These are phyloP conservation scores for Coemansia furcata DNA, from an alignment of 192 early-diverging fungal species.

Conservation along the genomic window DNA sequence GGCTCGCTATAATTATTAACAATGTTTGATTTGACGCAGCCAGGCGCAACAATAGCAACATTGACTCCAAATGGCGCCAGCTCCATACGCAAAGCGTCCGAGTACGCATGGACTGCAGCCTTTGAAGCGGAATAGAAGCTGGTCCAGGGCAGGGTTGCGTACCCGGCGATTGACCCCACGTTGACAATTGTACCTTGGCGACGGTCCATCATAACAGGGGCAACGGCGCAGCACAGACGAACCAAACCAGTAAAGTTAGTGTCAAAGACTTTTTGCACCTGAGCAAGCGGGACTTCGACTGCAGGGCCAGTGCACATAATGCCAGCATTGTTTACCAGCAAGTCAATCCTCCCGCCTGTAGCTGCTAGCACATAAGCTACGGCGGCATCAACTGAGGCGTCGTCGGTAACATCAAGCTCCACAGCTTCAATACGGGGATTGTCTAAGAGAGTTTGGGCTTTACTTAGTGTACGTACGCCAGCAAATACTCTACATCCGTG, in stretches of 20 bases:
- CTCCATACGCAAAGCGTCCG: slow-evolving; percentile 64
- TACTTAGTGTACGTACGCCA: slow-evolving; percentile 10
- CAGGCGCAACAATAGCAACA: slow-evolving; percentile 61
- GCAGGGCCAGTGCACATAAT: slow-evolving; percentile 52
- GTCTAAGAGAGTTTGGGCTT: neutral
- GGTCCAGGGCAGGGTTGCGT: slow-evolving; percentile 59
- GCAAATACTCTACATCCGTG: slow-evolving; percentile 40
- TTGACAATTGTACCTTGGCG: slow-evolving; percentile 59
- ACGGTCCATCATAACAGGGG: slow-evolving; percentile 58
- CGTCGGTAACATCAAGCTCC: slow-evolving; percentile 31
- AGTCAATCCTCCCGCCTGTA: slow-evolving; percentile 47
- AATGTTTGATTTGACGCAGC: slow-evolving; percentile 64
- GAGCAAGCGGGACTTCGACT: slow-evolving; percentile 40
- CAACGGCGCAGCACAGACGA: slow-evolving; percentile 52
- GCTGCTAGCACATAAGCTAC: slow-evolving; percentile 11
- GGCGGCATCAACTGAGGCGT: slow-evolving; percentile 14
- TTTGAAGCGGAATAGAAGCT: slow-evolving; percentile 60
- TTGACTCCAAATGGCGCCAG: slow-evolving; percentile 61
- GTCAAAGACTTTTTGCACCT: slow-evolving; percentile 52
- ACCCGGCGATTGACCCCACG: slow-evolving; percentile 63
- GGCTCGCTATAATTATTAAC: slow-evolving; percentile 36
- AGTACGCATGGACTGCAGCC: slow-evolving; percentile 63
- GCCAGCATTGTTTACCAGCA: slow-evolving; percentile 77
- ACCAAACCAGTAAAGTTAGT: slow-evolving; percentile 63
- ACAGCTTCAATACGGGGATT: neutral